A percentile compares a stretch with the other conserved stretches of the same genome.
phyloP scores from a whole-genome alignment of 2,329 filamentous ascomycete species.

The Trichoderma cornu-damae region DNA sequence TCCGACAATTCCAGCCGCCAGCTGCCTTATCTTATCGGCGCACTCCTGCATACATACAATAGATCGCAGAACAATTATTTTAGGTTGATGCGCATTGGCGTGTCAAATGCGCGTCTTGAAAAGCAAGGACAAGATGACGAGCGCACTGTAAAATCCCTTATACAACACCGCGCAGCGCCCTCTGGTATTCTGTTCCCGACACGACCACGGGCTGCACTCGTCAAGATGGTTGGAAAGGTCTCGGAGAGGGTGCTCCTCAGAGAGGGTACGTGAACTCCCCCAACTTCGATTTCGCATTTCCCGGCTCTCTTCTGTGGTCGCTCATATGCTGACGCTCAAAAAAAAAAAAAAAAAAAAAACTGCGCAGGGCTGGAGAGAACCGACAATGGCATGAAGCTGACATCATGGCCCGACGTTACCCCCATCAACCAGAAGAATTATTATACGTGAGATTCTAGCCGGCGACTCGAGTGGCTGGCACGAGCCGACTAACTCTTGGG shows the following conservation, averaged over 20 bases:
- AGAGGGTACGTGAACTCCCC: constrained; percentile 51
- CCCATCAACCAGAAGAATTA: constrained; percentile 99
- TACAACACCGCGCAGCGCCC: neutral
- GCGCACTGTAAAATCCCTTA: neutral
- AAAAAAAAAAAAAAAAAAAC: neutral
- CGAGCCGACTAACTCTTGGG: constrained; percentile 21
- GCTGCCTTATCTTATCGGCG: constrained; percentile 17
- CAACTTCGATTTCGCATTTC: neutral
- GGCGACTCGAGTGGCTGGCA: neutral
- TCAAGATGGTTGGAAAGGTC: constrained; percentile 58
- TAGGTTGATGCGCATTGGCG: constrained; percentile 11
- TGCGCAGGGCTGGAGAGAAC: constrained; percentile 80
- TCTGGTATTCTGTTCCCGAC: neutral
- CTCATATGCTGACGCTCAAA: neutral
- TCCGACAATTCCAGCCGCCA: neutral
- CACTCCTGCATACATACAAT: too few species aligned
- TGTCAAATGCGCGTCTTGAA: constrained; percentile 15
- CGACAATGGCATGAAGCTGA: constrained; percentile 96
- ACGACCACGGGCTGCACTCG: constrained; percentile 29
- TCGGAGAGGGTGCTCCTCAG: constrained; percentile 59
- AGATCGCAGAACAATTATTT: too few species aligned
- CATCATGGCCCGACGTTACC: constrained; percentile 84
- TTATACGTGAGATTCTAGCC: constrained; percentile 65
- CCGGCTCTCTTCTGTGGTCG: neutral
- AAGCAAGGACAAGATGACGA: constrained; percentile 9